Evolutionary conservation across 2,329 filamentous ascomycete genomes (phyloP), one percentile per base, ranked within the genome.

Genomic region (Pseudogymnoascus destructans): DNA sequence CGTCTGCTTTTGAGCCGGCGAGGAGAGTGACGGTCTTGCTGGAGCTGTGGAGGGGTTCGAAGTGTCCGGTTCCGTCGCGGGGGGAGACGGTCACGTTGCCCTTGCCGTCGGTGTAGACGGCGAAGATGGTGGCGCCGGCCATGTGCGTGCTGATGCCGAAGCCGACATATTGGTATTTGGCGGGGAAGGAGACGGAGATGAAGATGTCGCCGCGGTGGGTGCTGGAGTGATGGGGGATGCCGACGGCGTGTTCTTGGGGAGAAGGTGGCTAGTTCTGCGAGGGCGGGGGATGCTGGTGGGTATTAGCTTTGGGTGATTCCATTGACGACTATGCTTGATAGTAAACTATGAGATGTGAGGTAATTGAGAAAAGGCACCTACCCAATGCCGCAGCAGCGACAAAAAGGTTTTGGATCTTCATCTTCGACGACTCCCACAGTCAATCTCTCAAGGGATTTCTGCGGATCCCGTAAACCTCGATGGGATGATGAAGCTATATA

Each of bases 11-110:
- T 27, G 40, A 49, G 21, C 40, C 40, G n/a, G 3, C 13, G 21
- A 49, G 40, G 40, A 49, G 6, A 1, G 40, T 49, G n/a, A 49
- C 40, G 21, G 13, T 10, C 8, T 49, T 49, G 40, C 3, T 27
- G 4, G 40, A 3, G n/a, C n/a, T 27, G 21, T 15, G 21, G 1
- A 2, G 21, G 40, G 40, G 40, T 15, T 49, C 40, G 21, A 49
- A 27, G 32, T 79, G 66, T 5, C 77, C 77, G 10, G 64, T 70
- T 7, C 74, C 74, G 5, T 71, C 63, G 38, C 80, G 70, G 8
- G 79, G 76, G 2, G 79, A 82, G 7, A 84, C 63, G 0, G 80
- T 84, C 11, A 83, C 77, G 61, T 69, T 73, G 23, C 77, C 75
- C 35, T 69, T 69, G 36, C 73, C 69, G 23, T 75, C 73, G n/a